Evolutionary conservation across 2,329 filamentous ascomycete genomes (phyloP), one percentile per base, ranked within the genome.

Genomic region (Madurella mycetomatis): DNA sequence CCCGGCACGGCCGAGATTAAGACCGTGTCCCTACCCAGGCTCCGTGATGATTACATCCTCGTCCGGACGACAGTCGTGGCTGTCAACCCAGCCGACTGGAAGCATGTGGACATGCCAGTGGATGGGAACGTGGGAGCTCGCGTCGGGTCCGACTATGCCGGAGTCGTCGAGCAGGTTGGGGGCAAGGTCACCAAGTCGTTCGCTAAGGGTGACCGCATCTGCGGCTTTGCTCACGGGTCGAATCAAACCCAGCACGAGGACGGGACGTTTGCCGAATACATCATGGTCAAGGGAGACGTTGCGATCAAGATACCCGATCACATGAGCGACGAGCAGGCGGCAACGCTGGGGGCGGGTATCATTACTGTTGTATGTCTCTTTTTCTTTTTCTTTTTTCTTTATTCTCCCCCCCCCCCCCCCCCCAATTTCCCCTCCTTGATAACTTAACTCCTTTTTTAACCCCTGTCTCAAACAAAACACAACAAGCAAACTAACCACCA

Each of bases 151-250:
- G 77, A 80, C 61, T 79, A 72, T 51, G 70, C 73, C 30, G 77
- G 78, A 40, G 62, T 73, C 13, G 72, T 81, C 2, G 71, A 76
- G 39, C 71, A 74, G 49, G 67, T 80, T 19, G 78, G 77, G 9
- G 51, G 62, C 4, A 70, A 69, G 34, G 72, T 76, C 17, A 73
- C 65, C 15, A 73, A 73, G 57, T 52, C 63, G 5, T 73, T 77
- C 55, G 71, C 71, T 61, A 72, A 71, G 50, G 78, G 79, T 2
- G 78, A 82, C 55, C 71, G 77, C 41, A 67, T 80, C 32, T 64
- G 66, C 19, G 78, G 77, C 5, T 60, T 70, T 12, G 62, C 56
- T 1, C 72, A 76, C 47, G 75, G 74, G 17, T 67, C 69, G 8
- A 71, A 75, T 57, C 54, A 57, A 40, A 57, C 61, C 4, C 47